These are phyloP conservation scores for Begonia loranthoides DNA, from an alignment of 306 rosid species.

Conservation along the genomic window DNA sequence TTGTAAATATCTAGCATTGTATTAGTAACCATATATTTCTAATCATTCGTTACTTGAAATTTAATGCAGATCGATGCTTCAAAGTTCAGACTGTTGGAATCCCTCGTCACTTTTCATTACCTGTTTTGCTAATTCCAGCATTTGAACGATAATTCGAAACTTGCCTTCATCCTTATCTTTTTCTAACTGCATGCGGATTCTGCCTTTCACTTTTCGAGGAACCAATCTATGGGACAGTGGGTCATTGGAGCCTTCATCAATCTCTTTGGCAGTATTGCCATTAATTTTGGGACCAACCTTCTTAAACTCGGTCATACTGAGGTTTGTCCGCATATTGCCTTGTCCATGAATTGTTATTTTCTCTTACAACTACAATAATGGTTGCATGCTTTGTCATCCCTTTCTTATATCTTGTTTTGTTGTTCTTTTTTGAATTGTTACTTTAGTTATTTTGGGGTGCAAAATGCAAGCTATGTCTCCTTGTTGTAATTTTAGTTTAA, in stretches of 20 bases:
- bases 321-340: conserved; percentile 21
- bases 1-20: no score
- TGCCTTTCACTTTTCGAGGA: conserved; percentile 19
- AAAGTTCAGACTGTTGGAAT: background rate
- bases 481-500: no score
- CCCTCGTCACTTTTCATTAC: background rate
- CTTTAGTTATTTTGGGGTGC: background rate
- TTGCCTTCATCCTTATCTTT: background rate
- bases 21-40: no score
- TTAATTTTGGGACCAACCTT: conserved; percentile 94
- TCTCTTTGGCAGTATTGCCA: conserved; percentile 92
- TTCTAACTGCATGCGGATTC: conserved; percentile 37
- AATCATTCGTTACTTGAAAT: background rate
- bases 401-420: background rate
- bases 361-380: background rate
- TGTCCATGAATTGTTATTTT: background rate
- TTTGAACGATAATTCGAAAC: background rate
- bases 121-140: background rate
- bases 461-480: no score
- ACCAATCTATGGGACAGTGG: conserved; percentile 90
- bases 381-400: background rate
- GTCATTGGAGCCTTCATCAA: conserved; percentile 92
- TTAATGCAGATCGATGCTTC: background rate
- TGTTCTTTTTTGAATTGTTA: conserved; percentile 1
- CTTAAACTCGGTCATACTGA: conserved; percentile 94